Evolutionary conservation across 225 moss, liverwort and hornwort genomes (phyloP).

Genomic region (Bryoerythrophyllum caledonicum): DNA sequence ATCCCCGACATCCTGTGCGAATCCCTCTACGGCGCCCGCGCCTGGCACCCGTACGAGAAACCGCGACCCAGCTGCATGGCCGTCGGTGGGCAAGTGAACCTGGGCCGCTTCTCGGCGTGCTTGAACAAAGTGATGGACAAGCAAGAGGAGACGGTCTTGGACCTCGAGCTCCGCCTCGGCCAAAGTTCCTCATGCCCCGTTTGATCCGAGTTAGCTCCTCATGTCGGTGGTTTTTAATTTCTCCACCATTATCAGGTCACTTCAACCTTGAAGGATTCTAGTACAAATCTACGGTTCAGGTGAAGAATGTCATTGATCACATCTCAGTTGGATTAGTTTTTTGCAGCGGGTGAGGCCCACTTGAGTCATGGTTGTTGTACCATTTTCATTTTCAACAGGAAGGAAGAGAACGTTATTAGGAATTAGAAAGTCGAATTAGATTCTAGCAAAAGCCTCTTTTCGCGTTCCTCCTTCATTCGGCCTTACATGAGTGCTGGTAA

Average conservation of each 20-base stretch:
- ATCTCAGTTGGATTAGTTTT: slow-evolving; percentile 1
- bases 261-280: not conserved
- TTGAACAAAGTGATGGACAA: slow-evolving; percentile 4
- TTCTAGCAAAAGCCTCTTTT: slow-evolving; percentile 13
- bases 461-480: slow-evolving; percentile 8
- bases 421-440: not conserved
- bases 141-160: slow-evolving; percentile 19
- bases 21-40: slow-evolving; percentile 4
- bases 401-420: slow-evolving; percentile 30
- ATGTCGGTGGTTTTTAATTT: not conserved
- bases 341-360: slow-evolving; percentile 1
- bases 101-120: slow-evolving; percentile 23
- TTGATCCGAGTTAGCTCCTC: not conserved
- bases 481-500: not conserved
- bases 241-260: not conserved
- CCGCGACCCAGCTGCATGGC: not conserved
- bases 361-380: slow-evolving; percentile 12
- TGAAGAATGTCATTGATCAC: not conserved
- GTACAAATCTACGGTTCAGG: not conserved
- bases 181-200: slow-evolving; percentile 22
- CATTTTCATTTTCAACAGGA: not conserved
- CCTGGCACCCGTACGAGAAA: slow-evolving; percentile 32
- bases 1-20: slow-evolving; percentile 26
- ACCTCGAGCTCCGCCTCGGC: slow-evolving; percentile 53
- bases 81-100: not conserved